Percentiles rank a stretch among this genome's conserved stretches.
Evolutionary conservation across 805 yeast genomes (phyloP).

Genomic region (Candida nitratophila): DNA sequence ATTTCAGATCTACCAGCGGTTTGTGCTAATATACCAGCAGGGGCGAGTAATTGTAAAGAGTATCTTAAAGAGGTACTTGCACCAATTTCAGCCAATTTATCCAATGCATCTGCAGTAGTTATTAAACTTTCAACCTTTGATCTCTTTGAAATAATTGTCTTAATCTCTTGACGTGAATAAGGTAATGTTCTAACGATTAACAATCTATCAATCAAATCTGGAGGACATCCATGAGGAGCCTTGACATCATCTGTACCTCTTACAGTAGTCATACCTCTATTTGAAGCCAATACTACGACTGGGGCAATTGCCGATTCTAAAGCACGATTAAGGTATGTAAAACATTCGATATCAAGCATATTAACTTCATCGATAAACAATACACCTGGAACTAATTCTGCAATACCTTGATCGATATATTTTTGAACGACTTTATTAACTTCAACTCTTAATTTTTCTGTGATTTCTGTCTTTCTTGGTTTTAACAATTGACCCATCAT

Average conservation of each 20-base stretch:
- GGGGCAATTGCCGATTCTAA: conserved; percentile 90
- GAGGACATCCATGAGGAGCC: conserved; percentile 96
- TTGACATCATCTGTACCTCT: conserved; percentile 82
- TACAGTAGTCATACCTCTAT: conserved; percentile 87
- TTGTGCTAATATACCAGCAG: conserved; percentile 77
- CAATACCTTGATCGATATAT: conserved; percentile 96
- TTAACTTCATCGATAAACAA: conserved; percentile 96
- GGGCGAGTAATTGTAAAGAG: conserved; percentile 84
- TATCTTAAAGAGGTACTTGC: conserved; percentile 78
- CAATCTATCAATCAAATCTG: conserved; percentile 87
- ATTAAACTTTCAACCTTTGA: conserved; percentile 70
- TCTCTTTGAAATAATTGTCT: conserved; percentile 75
- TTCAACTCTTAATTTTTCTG: conserved; percentile 89
- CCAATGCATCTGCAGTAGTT: conserved; percentile 62
- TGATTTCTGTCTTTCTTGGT: conserved; percentile 94
- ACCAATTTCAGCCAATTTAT: conserved; percentile 67
- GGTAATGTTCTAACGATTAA: conserved; percentile 89
- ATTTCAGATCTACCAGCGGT: conserved; percentile 68
- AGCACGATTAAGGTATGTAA: conserved; percentile 90
- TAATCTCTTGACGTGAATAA: conserved; percentile 78
- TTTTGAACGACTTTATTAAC: conserved; percentile 93
- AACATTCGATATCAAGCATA: conserved; percentile 96
- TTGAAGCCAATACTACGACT: conserved; percentile 90
- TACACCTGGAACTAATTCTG: conserved; percentile 97
- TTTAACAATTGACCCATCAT: conserved; percentile 96